Evolutionary conservation across 2,329 filamentous ascomycete genomes (phyloP), one percentile per base, ranked within the genome.

Genomic region (Colletotrichum sp.): DNA sequence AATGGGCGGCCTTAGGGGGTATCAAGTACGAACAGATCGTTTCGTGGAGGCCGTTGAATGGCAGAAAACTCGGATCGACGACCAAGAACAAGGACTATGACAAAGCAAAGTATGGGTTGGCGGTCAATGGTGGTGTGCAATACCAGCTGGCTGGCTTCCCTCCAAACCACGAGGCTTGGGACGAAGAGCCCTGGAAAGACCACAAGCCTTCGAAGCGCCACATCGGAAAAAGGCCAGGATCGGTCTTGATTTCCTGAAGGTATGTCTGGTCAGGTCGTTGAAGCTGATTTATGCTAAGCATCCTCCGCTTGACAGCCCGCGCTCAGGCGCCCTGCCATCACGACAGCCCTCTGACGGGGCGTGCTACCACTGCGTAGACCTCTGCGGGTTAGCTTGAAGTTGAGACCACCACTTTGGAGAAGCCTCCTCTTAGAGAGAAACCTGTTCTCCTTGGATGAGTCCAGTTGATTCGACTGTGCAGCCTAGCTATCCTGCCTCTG

Each of bases 351-450:
- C 44, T 48, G n/a, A 52, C 10, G n/a, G n/a, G n/a, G 12, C n/a
- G 10, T 52, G 2, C 44, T 0, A 22, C n/a, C 44, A 18, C n/a
- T 0, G n/a, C 10, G 44, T 13, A 22, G 10, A 52, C n/a, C 44
- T 52, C 10, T 0, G 44, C 12, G 2, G n/a, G n/a, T 13, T 2
- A 22, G 0, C n/a, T 22, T 0, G 44, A 22, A 0, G 44, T 5
- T 52, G n/a, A 13, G n/a, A 52, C 1, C 10, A 13, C 6, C 44
- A 22, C 10, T 22, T 0, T 52, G 44, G 0, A 52, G 44, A 52
- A 22, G 10, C n/a, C n/a, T 22, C n/a, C n/a, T 0, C n/a, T 48
- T 0, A 18, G 39, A n/a, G 1, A 44, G 39, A 6, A 44, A 4
- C 39, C 18, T 12, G 18, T n/a, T n/a, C 18, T 44, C 1, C 2